Conservation (phyloP, 495 filamentous ascomycete species). For the Neurospora sp. region DNA sequence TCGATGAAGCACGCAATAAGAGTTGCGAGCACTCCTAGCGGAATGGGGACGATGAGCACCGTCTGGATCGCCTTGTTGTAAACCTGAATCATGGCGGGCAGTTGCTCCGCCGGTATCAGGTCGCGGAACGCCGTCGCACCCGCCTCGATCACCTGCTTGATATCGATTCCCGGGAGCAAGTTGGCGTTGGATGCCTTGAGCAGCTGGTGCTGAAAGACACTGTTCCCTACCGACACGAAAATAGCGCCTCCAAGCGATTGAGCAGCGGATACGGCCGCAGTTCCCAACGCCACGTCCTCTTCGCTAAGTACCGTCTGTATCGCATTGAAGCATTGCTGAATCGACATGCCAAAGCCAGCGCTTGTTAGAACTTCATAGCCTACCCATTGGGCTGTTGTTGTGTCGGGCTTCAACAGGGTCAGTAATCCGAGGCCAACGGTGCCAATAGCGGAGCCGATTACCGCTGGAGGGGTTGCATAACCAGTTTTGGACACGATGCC, state of each 20-base stretch:
- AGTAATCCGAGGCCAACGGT: constrained; percentile 53
- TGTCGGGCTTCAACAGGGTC: constrained; percentile 45
- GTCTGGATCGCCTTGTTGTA: constrained; percentile 23
- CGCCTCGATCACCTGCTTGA: constrained; percentile 21
- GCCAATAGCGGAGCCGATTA: constrained; percentile 41
- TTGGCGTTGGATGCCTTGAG: constrained; percentile 20
- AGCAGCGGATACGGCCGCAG: constrained; percentile 50
- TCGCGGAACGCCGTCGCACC: constrained; percentile 41
- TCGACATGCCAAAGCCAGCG: constrained; percentile 48
- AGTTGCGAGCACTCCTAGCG: constrained; percentile 27
- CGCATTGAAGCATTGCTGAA: constrained; percentile 49
- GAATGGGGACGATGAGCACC: constrained; percentile 21
- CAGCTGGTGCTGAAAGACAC: constrained; percentile 46
- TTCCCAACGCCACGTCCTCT: constrained; percentile 49
- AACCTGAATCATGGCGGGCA: constrained; percentile 17
- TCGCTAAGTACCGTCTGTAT: constrained; percentile 39
- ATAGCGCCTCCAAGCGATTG: constrained; percentile 54
- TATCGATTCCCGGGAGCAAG: constrained; percentile 17
- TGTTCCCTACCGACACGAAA: constrained; percentile 52
- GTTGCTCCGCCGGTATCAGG: constrained; percentile 17
- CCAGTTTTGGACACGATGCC: constrained; percentile 13
- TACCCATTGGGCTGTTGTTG: constrained; percentile 47
- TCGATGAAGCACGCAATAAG: constrained; percentile 33
- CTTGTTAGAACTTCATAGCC: constrained; percentile 50
- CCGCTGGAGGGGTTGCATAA: constrained; percentile 42